Conservation (phyloP, 2,329 filamentous ascomycete genomes). For the Cladophialophora carrionii region DNA sequence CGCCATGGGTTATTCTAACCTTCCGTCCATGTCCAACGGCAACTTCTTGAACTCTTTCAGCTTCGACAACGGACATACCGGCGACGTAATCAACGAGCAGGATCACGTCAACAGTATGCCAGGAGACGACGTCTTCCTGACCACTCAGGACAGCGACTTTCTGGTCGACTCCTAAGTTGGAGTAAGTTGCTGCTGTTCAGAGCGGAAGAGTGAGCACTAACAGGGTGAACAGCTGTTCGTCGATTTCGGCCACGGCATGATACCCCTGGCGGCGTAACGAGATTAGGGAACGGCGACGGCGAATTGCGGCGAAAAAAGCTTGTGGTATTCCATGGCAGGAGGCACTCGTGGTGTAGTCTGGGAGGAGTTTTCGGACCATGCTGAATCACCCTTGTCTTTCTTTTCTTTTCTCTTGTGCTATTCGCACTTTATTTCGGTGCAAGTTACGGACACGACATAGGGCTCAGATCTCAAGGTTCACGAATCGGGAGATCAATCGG, state of each 20-base stretch:
- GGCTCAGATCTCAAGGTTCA: neutral
- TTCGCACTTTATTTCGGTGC: neutral
- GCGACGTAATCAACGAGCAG: constrained; percentile 9
- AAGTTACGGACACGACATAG: neutral
- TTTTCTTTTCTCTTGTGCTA: neutral
- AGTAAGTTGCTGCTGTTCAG: neutral
- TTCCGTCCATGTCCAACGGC: constrained; percentile 18
- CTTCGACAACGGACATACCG: neutral
- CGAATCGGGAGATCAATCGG: neutral
- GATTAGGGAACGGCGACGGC: neutral
- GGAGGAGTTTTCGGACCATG: constrained; percentile 32
- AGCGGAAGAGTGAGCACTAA: neutral
- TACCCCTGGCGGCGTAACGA: neutral
- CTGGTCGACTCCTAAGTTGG: constrained; percentile 1
- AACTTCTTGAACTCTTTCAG: constrained; percentile 8
- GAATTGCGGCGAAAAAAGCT: constrained; percentile 8
- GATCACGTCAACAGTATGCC: constrained; percentile 1
- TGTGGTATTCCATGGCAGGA: constrained; percentile 21
- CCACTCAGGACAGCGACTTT: neutral
- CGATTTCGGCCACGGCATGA: neutral
- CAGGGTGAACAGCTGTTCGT: neutral
- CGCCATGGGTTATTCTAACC: constrained; percentile 6
- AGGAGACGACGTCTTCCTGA: constrained; percentile 10
- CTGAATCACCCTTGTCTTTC: constrained; percentile 13
- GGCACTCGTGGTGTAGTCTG: constrained; percentile 37